These are phyloP conservation scores for Poa pratensis DNA, from an alignment of 176 grass and related monocot species.

Conservation along the genomic window DNA sequence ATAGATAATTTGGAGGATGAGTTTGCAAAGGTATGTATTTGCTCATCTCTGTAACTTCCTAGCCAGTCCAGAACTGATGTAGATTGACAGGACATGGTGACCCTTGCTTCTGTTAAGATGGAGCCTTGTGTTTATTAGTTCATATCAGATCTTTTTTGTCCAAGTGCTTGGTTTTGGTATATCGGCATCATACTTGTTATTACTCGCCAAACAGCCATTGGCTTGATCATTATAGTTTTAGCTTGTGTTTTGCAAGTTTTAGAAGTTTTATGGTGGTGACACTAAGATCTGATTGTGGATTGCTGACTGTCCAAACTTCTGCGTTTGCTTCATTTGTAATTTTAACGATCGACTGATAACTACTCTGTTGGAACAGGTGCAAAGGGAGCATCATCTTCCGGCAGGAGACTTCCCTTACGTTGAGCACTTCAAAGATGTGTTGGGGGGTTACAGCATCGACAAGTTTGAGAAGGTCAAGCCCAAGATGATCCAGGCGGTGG, in stretches of 20 bases:
- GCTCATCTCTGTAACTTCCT: not conserved
- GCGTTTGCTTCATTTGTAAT: conserved; percentile 1
- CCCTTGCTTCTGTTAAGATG: conserved; percentile 16
- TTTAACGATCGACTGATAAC: conserved; percentile 7
- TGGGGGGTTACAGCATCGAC: conserved; percentile 83
- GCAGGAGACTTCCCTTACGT: conserved; percentile 88
- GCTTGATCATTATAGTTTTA: not conserved
- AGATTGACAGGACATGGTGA: not conserved
- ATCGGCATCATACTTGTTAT: not conserved
- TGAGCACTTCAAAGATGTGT: conserved; percentile 85
- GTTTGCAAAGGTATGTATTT: conserved; percentile 74
- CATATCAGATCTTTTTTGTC: not conserved
- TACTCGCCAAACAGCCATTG: conserved; percentile 11
- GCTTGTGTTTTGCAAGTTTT: not conserved
- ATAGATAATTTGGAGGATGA: conserved; percentile 78
- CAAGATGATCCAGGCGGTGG: conserved; percentile 86
- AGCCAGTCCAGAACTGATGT: not conserved
- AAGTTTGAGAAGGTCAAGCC: conserved; percentile 98
- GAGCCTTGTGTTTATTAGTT: not conserved
- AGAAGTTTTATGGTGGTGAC: not conserved
- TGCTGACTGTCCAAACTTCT: not conserved
- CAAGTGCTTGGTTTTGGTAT: not conserved
- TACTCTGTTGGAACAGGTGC: conserved; percentile 61
- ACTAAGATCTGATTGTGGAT: not conserved
- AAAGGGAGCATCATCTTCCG: conserved; percentile 83